These are phyloP conservation scores for Suillus weaverae DNA, from an alignment of 768 basidiomycete genomes.

Conservation along the genomic window DNA sequence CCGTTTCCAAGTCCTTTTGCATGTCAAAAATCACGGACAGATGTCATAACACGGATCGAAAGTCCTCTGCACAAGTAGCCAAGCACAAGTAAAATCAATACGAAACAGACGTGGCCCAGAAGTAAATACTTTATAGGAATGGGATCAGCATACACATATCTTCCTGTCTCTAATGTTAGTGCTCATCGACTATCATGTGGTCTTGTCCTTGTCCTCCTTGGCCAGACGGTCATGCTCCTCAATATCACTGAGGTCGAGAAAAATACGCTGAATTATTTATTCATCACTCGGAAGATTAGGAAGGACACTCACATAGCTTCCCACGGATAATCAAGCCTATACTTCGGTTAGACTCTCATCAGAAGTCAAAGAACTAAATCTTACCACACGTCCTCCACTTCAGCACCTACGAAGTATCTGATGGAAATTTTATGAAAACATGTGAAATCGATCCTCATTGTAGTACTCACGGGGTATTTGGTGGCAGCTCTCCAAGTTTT, in stretches of 20 bases:
- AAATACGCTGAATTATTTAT: slow-evolving; percentile 8
- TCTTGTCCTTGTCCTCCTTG: slow-evolving; percentile 37
- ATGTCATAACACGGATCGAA: neutral
- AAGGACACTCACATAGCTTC: slow-evolving; percentile 59
- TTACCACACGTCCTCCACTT: slow-evolving; percentile 72
- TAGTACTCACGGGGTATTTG: slow-evolving; percentile 56
- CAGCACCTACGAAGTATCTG: slow-evolving; percentile 80
- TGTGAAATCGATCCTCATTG: slow-evolving; percentile 1
- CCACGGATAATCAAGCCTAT: slow-evolving; percentile 86
- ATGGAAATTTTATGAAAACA: slow-evolving; percentile 14
- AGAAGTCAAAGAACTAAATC: slow-evolving; percentile 23
- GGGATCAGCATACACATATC: neutral
- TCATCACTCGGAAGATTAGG: neutral
- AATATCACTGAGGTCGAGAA: slow-evolving; percentile 52
- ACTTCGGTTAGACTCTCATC: slow-evolving; percentile 17
- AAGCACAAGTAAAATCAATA: neutral
- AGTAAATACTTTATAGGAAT: neutral
- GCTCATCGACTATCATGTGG: neutral
- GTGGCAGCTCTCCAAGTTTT: slow-evolving; percentile 76
- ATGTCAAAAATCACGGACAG: neutral
- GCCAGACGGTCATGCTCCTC: slow-evolving; percentile 74
- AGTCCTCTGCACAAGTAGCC: neutral
- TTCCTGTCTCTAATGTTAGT: neutral
- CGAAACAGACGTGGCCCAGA: neutral
- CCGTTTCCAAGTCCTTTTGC: neutral